These are phyloP conservation scores for Mycena leptocephala DNA, from an alignment of 768 basidiomycete species.

Conservation along the genomic window DNA sequence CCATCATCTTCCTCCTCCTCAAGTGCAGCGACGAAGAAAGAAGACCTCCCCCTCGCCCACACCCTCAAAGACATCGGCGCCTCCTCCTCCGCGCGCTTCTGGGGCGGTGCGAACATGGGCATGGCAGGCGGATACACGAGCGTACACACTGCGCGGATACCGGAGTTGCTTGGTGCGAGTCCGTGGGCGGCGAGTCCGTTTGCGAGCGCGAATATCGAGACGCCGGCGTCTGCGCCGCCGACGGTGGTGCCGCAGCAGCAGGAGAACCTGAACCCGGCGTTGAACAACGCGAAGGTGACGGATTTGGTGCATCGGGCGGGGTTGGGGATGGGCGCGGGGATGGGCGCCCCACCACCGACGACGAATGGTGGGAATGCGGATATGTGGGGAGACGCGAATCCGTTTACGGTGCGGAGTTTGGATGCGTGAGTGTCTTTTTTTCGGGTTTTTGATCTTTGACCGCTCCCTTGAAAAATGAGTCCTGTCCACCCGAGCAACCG, in stretches of 20 bases:
- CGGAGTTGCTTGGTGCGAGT: conserved; percentile 66
- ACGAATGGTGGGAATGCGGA: conserved; percentile 53
- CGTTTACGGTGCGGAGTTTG: conserved; percentile 90
- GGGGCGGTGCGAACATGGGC: conserved; percentile 77
- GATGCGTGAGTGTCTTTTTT: conserved; percentile 75
- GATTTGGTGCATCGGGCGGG: conserved; percentile 33
- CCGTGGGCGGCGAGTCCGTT: conserved; percentile 33
- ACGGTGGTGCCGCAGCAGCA: conserved; percentile 55
- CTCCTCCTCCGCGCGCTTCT: conserved; percentile 67
- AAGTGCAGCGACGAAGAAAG: neutral
- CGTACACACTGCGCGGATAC: conserved; percentile 88
- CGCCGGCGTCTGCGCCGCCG: too few species aligned
- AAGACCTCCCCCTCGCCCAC: conserved; percentile 71
- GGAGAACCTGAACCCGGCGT: conserved; percentile 86
- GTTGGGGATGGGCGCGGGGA: conserved; percentile 24
- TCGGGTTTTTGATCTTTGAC: too few species aligned
- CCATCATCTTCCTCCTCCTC: conserved; percentile 32
- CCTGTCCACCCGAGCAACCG: too few species aligned
- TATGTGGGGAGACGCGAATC: conserved; percentile 83
- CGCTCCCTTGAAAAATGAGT: too few species aligned
- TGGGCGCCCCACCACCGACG: conserved; percentile 19
- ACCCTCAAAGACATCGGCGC: conserved; percentile 80
- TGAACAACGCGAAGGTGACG: conserved; percentile 58
- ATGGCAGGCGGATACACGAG: conserved; percentile 83
- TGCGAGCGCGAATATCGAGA: neutral